Evolutionary conservation across 2,329 filamentous ascomycete genomes (phyloP).

Genomic region (Cladophialophora bantiana): DNA sequence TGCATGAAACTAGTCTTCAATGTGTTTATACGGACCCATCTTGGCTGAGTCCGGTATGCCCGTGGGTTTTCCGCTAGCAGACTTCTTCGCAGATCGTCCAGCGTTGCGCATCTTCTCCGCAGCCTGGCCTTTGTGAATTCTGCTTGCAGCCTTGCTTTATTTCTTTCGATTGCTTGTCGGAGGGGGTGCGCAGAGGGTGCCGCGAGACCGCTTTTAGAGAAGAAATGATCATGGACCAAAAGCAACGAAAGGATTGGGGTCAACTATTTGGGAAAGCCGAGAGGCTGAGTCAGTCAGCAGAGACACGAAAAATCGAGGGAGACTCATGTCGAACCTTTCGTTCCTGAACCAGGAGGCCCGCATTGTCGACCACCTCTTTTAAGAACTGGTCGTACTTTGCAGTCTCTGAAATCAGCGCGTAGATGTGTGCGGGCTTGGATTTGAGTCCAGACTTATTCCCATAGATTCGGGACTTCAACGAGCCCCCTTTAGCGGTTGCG

Average conservation of each 20-base stretch:
- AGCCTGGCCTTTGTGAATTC: conserved; percentile 84
- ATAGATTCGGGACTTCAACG: conserved; percentile 86
- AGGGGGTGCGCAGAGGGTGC: conserved; percentile 81
- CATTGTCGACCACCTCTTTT: conserved; percentile 85
- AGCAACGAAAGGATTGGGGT: conserved; percentile 80
- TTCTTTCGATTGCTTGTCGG: conserved; percentile 74
- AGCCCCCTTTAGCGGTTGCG: conserved; percentile 65
- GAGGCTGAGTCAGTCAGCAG: conserved; percentile 49
- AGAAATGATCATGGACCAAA: conserved; percentile 82
- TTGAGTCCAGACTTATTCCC: conserved; percentile 73
- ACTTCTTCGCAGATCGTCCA: conserved; percentile 65
- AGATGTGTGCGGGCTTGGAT: conserved; percentile 80
- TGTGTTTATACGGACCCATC: conserved; percentile 90
- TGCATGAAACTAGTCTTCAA: conserved; percentile 73
- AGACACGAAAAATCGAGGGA: conserved; percentile 8
- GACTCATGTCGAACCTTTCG: conserved; percentile 69
- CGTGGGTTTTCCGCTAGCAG: conserved; percentile 49
- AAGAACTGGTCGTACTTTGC: conserved; percentile 89
- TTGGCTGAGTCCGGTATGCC: conserved; percentile 66
- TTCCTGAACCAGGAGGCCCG: conserved; percentile 78
- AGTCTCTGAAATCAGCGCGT: conserved; percentile 83
- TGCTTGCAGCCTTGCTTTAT: conserved; percentile 79
- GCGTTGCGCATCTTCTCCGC: conserved; percentile 70
- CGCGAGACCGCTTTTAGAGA: conserved; percentile 82
- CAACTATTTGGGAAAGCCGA: conserved; percentile 63